Conservation (phyloP, 148 eudicot species). For the Fallopia convolvulus region DNA sequence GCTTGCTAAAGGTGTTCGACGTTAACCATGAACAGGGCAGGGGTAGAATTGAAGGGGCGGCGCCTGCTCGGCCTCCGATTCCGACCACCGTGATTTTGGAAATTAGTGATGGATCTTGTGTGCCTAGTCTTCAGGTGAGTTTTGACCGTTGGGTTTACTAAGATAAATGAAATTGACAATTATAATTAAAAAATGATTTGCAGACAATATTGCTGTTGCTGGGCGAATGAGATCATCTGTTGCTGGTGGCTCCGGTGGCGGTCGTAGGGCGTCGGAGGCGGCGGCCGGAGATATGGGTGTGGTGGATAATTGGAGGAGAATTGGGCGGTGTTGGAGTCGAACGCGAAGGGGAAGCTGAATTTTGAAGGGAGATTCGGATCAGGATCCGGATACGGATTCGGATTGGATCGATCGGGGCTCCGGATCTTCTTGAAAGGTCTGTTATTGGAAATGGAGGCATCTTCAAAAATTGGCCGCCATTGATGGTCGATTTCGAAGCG, state of each 20-base stretch:
- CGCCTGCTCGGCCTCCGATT: slow-evolving; percentile 32
- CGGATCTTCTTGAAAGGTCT: slow-evolving; percentile 2
- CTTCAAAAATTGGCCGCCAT: slow-evolving; percentile 7
- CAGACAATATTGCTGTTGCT: not conserved
- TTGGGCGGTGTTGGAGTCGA: not conserved
- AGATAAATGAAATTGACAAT: too few species aligned
- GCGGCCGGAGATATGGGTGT: not conserved
- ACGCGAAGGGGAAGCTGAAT: slow-evolving; percentile 8
- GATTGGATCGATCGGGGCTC: not conserved
- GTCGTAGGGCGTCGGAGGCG: slow-evolving; percentile 1
- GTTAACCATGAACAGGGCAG: slow-evolving; percentile 26
- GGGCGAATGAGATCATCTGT: not conserved
- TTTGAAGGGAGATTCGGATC: not conserved
- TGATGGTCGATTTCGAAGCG: not conserved
- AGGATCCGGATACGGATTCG: not conserved
- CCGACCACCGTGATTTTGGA: slow-evolving; percentile 44
- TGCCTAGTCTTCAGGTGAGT: slow-evolving; percentile 63
- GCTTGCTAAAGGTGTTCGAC: slow-evolving; percentile 58
- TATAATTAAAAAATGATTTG: too few species aligned
- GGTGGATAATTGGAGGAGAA: not conserved
- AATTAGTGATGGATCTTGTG: slow-evolving; percentile 79
- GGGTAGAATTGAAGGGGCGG: slow-evolving; percentile 20
- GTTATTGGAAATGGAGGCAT: not conserved
- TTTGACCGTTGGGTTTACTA: not conserved
- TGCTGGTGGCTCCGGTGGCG: not conserved